These are phyloP conservation scores for Bauhinia variegata DNA, from an alignment of 306 rosid genomes.

Conservation along the genomic window DNA sequence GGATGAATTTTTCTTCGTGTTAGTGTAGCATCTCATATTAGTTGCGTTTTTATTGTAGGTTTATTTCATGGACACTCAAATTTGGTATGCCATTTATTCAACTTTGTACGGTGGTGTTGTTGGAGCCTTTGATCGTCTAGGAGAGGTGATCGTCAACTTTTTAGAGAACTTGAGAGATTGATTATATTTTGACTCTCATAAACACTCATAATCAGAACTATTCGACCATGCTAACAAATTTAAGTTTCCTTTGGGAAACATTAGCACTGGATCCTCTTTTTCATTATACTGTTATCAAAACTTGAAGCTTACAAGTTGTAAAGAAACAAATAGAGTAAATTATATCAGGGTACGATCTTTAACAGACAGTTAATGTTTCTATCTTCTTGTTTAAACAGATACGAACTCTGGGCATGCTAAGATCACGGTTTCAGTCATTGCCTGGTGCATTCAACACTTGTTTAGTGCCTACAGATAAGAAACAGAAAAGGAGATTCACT, in stretches of 20 bases:
- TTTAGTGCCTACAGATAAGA: constrained; percentile 91
- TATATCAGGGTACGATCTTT: constrained; percentile 17
- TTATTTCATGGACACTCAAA: constrained; percentile 97
- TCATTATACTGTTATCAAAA: constrained; percentile 19
- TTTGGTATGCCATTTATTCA: constrained; percentile 87
- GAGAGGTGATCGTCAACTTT: constrained; percentile 65
- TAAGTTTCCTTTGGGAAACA: constrained; percentile 5
- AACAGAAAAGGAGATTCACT: constrained; percentile 68
- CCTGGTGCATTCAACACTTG: constrained; percentile 95
- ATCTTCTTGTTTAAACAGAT: constrained; percentile 66
- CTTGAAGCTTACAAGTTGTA: constrained; percentile 29
- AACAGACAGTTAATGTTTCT: too few species aligned
- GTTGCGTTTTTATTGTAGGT: constrained; percentile 58
- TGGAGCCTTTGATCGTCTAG: constrained; percentile 96
- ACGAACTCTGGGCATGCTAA: constrained; percentile 91
- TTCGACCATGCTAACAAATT: constrained; percentile 13
- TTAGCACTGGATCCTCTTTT: constrained; percentile 22
- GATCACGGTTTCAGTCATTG: constrained; percentile 91
- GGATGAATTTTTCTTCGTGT: constrained; percentile 12
- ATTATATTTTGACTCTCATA: constrained; percentile 14
- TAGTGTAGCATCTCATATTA: constrained; percentile 29
- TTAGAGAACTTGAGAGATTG: constrained; percentile 6
- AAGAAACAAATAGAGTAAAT: constrained; percentile 23
- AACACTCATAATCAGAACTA: constrained; percentile 2
- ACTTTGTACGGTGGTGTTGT: constrained; percentile 84